phyloP scores from a whole-genome alignment of 1,284 basidiomycete species.

The Cryptococcus sp. region DNA sequence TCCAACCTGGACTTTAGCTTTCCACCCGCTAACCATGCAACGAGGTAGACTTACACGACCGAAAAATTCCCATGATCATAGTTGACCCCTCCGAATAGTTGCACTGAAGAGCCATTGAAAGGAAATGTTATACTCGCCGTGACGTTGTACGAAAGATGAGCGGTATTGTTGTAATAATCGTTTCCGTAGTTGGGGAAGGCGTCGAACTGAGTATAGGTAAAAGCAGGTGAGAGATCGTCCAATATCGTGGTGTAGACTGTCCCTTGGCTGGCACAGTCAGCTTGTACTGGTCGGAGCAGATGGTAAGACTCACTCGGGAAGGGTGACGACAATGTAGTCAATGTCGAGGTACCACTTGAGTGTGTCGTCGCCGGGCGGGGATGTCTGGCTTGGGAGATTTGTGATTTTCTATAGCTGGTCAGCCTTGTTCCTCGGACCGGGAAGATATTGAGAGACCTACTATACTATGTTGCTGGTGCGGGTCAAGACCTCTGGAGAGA shows the following conservation, averaged over 20 bases:
- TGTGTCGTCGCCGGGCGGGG: slow-evolving; percentile 7
- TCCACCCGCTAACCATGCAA: background rate
- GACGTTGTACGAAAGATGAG: background rate
- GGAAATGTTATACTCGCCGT: background rate
- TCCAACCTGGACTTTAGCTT: background rate
- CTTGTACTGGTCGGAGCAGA: too few species aligned
- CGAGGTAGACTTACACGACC: slow-evolving; percentile 2
- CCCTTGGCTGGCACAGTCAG: too few species aligned
- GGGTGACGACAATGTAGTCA: slow-evolving; percentile 16
- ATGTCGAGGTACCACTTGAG: slow-evolving; percentile 16
- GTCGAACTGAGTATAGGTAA: slow-evolving; percentile 4
- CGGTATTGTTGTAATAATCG: background rate
- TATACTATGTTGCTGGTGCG: background rate
- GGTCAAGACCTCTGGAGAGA: background rate
- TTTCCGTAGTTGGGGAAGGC: background rate
- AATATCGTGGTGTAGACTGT: slow-evolving; percentile 5
- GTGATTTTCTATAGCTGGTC: slow-evolving; percentile 4
- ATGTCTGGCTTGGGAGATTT: slow-evolving; percentile 10
- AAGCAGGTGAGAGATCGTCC: slow-evolving; percentile 12
- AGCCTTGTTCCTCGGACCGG: too few species aligned
- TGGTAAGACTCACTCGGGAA: too few species aligned
- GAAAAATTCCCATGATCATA: slow-evolving; percentile 9
- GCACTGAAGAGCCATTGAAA: slow-evolving; percentile 11
- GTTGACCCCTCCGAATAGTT: slow-evolving; percentile 3
- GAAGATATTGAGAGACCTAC: background rate